Base-by-base conservation (phyloP, 192 early-diverging fungal species). In the Thoreauomyces humboldtii region DNA sequence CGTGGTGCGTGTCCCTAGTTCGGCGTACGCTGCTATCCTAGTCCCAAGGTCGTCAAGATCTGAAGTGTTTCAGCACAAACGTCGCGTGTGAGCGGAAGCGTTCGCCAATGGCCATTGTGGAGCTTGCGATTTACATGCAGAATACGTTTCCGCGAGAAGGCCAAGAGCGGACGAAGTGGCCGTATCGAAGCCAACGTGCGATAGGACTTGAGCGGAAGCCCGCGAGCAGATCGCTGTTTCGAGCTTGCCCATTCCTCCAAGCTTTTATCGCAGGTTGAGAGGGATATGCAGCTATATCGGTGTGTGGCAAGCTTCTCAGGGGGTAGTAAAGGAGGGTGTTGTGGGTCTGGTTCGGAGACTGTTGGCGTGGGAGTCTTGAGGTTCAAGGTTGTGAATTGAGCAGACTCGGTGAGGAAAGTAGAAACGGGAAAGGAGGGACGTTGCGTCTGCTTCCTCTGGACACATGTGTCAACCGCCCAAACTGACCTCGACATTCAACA, bases 21-120 rank as follows among this genome's bases (percentile, higher is more conserved):
- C 61, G 46, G 24, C 27, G 50, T 51, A 63, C 21, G 14, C 14
- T 11, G 34, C 28, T 31, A 37, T 52, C 7, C 61, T 46, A 24
- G 47, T 33, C 21, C 6, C 50, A 14, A 63, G 48, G 35, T 63
- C 61, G 11, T 63, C 32, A 15, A 63, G 14, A 35, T 52, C 61
- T 63, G 31, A n/a, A n/a, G n/a, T 28, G 4, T 50, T 41, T 41
- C 38, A 27, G 55, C 1, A 19, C n/a, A 24, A 24, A 11, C 11
- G 6, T 32, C 5, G 6, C 52, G 9, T 32, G 11, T 34, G 31
- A 37, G 7, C 35, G 25, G 24, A 19, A 1, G 50, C 24, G 15
- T 1, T 52, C 50, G 14, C 12, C 50, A 52, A 19, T 25, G 28
- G 29, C 12, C 36, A n/a, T n/a, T n/a, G n/a, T n/a, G n/a, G n/a